Percentiles rank a stretch among this genome's conserved stretches.
These are phyloP conservation scores for Auricularia auricula-judae DNA, from an alignment of 768 basidiomycete species.

Conservation along the genomic window DNA sequence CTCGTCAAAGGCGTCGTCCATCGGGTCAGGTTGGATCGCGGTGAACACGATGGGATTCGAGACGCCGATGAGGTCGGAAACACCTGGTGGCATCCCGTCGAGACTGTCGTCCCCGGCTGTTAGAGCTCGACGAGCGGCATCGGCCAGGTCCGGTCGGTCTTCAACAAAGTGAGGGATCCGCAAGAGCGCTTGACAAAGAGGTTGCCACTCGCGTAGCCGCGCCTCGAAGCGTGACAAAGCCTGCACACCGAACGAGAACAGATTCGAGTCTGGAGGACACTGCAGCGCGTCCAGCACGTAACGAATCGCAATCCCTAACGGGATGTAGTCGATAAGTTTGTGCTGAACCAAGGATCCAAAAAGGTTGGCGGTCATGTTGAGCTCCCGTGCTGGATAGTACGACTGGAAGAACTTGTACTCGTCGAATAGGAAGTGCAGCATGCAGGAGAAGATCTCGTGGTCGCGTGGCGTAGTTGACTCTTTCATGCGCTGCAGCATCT, in stretches of 20 bases:
- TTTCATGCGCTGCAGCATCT: conserved; percentile 77
- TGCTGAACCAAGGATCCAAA: conserved; percentile 95
- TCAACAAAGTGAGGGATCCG: conserved; percentile 81
- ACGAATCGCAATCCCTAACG: conserved; percentile 91
- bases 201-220: conserved; percentile 84
- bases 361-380: conserved; percentile 90
- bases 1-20: conserved; percentile 46
- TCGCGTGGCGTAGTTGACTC: conserved; percentile 72
- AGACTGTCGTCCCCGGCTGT: conserved; percentile 32
- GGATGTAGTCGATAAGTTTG: conserved; percentile 85
- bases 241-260: conserved; percentile 92
- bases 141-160: conserved; percentile 68
- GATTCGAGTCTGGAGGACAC: conserved; percentile 81
- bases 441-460: conserved; percentile 97
- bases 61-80: background rate
- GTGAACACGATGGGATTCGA: conserved; percentile 45
- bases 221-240: conserved; percentile 82
- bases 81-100: conserved; percentile 25
- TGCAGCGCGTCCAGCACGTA: conserved; percentile 92
- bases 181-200: conserved; percentile 80
- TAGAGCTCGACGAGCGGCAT: conserved; percentile 60
- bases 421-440: conserved; percentile 98
- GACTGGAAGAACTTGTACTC: conserved; percentile 99
- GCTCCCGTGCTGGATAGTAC: conserved; percentile 86
- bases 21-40: conserved; percentile 61